These are phyloP conservation scores for Fragilaria radians DNA, from an alignment of 108 stramenopile genomes.

Conservation along the genomic window DNA sequence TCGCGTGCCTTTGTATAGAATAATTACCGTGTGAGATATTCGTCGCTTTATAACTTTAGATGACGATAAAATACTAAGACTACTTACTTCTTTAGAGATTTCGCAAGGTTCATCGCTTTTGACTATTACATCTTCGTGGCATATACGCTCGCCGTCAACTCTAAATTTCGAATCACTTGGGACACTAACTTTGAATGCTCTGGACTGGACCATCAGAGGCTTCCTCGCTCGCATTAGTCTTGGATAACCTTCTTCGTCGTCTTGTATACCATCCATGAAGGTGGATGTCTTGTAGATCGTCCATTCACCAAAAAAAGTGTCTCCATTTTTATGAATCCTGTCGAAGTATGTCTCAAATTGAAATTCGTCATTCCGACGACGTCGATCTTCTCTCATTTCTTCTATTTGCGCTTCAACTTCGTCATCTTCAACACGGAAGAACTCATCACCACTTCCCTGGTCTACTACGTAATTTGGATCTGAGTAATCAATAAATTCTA, in stretches of 20 bases:
- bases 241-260: slow-evolving; percentile 24
- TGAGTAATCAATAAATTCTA: slow-evolving; percentile 81
- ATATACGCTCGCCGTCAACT: slow-evolving; percentile 46
- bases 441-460: slow-evolving; percentile 53
- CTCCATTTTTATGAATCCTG: slow-evolving; percentile 46
- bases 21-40: no score
- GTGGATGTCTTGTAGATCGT: slow-evolving; percentile 74
- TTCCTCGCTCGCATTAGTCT: slow-evolving; percentile 36
- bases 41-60: no score
- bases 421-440: slow-evolving; percentile 23
- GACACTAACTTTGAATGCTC: slow-evolving; percentile 37
- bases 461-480: slow-evolving; percentile 73
- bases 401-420: slow-evolving; percentile 67
- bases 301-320: slow-evolving; percentile 76
- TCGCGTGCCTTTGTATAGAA: background rate
- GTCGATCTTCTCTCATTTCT: slow-evolving; percentile 78
- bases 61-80: no score
- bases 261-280: slow-evolving; percentile 36
- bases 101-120: slow-evolving; percentile 23
- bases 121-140: slow-evolving; percentile 60
- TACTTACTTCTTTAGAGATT: background rate
- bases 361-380: slow-evolving; percentile 76
- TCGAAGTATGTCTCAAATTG: slow-evolving; percentile 86
- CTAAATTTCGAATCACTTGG: slow-evolving; percentile 16
- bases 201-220: slow-evolving; percentile 48